Percentiles rank a stretch among this genome's conserved stretches.
These are phyloP conservation scores for Russula griseocarnosa DNA, from an alignment of 768 basidiomycete genomes.

Conservation along the genomic window DNA sequence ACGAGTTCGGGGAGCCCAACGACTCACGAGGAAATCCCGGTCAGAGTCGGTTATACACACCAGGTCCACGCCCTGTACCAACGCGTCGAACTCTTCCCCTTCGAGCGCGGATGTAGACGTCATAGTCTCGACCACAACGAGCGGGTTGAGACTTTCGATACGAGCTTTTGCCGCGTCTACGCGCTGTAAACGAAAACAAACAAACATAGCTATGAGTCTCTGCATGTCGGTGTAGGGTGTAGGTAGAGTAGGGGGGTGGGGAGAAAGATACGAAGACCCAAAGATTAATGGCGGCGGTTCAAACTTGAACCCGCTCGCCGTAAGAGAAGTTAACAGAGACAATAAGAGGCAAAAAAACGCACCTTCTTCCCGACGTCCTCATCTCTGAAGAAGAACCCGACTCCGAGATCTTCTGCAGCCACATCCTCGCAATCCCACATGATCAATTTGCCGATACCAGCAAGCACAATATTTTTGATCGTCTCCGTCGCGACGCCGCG, in stretches of 20 bases:
- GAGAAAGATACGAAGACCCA: neutral
- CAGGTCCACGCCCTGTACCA: constrained; percentile 69
- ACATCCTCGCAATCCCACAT: constrained; percentile 78
- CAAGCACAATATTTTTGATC: constrained; percentile 96
- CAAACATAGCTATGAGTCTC: constrained; percentile 37
- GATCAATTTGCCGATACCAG: constrained; percentile 88
- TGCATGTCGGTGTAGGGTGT: constrained; percentile 23
- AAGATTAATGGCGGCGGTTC: neutral
- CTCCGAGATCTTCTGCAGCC: constrained; percentile 79
- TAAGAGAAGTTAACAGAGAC: neutral
- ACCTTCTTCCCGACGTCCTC: constrained; percentile 91
- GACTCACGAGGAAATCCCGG: constrained; percentile 64
- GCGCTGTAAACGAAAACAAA: constrained; percentile 48
- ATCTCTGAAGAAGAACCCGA: constrained; percentile 91
- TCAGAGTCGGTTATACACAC: constrained; percentile 84
- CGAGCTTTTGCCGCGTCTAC: constrained; percentile 80
- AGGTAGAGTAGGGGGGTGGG: neutral
- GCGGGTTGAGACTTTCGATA: constrained; percentile 88
- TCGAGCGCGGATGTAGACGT: constrained; percentile 48
- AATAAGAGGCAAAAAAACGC: constrained; percentile 17
- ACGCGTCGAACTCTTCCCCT: constrained; percentile 49
- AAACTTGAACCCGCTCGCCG: neutral
- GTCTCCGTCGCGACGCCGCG: constrained; percentile 86
- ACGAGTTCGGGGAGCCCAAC: neutral
- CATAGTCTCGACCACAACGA: constrained; percentile 74